Evolutionary conservation across 306 rosid genomes (phyloP).

Genomic region (Acacia melanoxylon): DNA sequence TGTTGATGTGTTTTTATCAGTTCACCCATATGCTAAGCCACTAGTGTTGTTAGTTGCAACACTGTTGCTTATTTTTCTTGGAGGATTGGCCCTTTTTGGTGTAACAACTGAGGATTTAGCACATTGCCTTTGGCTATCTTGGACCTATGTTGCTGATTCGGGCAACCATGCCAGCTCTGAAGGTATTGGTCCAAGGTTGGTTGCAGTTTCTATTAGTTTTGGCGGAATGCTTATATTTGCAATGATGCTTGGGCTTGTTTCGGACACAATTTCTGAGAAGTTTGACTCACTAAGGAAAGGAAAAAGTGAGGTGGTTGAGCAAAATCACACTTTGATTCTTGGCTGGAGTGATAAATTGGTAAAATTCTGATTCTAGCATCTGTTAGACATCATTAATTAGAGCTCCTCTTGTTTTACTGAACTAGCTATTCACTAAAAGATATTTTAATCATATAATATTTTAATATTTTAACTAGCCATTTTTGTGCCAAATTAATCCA

Average conservation of each 20-base stretch:
- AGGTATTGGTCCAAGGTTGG: slow-evolving; percentile 70
- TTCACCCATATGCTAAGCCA: slow-evolving; percentile 87
- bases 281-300: slow-evolving; percentile 93
- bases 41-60: slow-evolving; percentile 79
- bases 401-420: background rate
- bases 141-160: slow-evolving; percentile 89
- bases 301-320: slow-evolving; percentile 88
- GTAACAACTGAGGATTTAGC: slow-evolving; percentile 68
- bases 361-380: slow-evolving; percentile 21
- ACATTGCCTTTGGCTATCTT: slow-evolving; percentile 86
- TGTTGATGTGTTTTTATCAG: slow-evolving; percentile 78
- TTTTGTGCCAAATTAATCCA: slow-evolving; percentile 7
- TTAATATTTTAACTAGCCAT: background rate
- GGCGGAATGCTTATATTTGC: slow-evolving; percentile 98
- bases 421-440: background rate
- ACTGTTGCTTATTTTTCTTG: slow-evolving; percentile 70
- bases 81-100: slow-evolving; percentile 84
- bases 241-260: slow-evolving; percentile 96
- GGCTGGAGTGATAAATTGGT: slow-evolving; percentile 98
- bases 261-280: slow-evolving; percentile 88
- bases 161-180: slow-evolving; percentile 85
- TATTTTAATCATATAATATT: background rate
- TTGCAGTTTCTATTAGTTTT: slow-evolving; percentile 85
- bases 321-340: slow-evolving; percentile 85
- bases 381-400: slow-evolving; percentile 10